These are phyloP conservation scores for Pseudocercospora musae DNA, from an alignment of 2,329 filamentous ascomycete genomes.

Conservation along the genomic window DNA sequence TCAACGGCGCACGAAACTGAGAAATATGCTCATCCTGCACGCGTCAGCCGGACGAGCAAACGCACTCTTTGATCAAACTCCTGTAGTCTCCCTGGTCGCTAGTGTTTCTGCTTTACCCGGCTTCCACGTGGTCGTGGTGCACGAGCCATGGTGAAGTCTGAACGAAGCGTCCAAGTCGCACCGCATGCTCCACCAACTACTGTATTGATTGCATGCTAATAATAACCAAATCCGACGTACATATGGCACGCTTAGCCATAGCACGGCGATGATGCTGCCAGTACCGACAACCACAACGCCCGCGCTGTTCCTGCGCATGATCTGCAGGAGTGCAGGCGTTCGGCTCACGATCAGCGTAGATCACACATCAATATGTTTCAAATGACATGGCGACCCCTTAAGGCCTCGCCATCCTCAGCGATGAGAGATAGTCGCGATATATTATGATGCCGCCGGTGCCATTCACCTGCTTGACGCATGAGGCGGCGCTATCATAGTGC, in stretches of 20 bases:
- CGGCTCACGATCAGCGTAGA: neutral
- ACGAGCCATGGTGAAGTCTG: neutral
- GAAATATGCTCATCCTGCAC: neutral
- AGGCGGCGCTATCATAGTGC: too few relatives aligned
- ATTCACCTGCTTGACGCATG: neutral
- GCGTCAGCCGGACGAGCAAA: neutral
- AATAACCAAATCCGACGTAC: too few relatives aligned
- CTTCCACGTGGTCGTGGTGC: neutral
- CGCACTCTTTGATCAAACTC: neutral
- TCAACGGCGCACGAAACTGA: neutral
- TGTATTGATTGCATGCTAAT: neutral
- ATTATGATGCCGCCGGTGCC: neutral
- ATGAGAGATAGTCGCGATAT: neutral
- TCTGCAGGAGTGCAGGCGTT: conserved; percentile 1
- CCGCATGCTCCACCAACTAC: neutral
- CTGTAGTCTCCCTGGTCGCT: neutral
- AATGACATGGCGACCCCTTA: neutral
- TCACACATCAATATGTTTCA: neutral
- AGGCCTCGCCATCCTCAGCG: neutral
- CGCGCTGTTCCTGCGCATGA: neutral
- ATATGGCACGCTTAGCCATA: neutral
- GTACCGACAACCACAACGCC: neutral
- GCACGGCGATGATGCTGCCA: neutral
- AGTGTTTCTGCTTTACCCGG: neutral
- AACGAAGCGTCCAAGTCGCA: too few relatives aligned